A percentile compares a stretch with the other conserved stretches of the same genome.
These are phyloP conservation scores for Podaxis pistillaris DNA, from an alignment of 768 basidiomycete species.

Conservation along the genomic window DNA sequence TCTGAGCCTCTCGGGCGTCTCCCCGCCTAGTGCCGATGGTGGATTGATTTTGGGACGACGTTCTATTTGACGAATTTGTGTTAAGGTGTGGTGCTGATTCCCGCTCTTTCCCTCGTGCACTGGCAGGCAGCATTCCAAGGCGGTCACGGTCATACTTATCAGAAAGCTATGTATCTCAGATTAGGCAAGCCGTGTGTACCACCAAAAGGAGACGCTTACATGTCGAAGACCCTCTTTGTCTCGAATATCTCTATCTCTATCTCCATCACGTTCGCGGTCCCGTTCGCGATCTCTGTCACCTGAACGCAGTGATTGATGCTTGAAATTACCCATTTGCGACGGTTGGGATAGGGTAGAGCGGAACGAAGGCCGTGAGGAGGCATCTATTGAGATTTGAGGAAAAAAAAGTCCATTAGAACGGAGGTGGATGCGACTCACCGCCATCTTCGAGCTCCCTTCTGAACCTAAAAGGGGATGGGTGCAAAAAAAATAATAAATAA, in stretches of 20 bases:
- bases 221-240: conserved; percentile 79
- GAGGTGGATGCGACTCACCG: conserved; percentile 37
- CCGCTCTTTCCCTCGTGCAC: conserved; percentile 62
- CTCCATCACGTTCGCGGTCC: conserved; percentile 45
- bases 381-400: conserved; percentile 35
- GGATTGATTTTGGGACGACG: conserved; percentile 33
- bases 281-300: conserved; percentile 61
- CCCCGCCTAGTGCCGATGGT: conserved; percentile 44
- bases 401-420: conserved; percentile 5
- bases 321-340: conserved; percentile 92
- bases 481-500: conserved; percentile 16
- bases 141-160: conserved; percentile 88
- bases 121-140: conserved; percentile 51
- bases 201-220: conserved; percentile 40
- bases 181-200: conserved; percentile 3
- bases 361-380: conserved; percentile 61
- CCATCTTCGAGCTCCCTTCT: conserved; percentile 76
- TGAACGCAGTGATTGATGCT: conserved; percentile 78
- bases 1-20: conserved; percentile 58
- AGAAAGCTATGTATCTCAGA: conserved; percentile 53
- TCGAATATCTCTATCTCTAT: conserved; percentile 57
- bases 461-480: conserved; percentile 46
- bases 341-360: conserved; percentile 74
- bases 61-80: conserved; percentile 39
- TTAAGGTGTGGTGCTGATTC: conserved; percentile 63